Base-by-base conservation (phyloP, 2,329 filamentous ascomycete genomes). In the Claviceps cyperi region DNA sequence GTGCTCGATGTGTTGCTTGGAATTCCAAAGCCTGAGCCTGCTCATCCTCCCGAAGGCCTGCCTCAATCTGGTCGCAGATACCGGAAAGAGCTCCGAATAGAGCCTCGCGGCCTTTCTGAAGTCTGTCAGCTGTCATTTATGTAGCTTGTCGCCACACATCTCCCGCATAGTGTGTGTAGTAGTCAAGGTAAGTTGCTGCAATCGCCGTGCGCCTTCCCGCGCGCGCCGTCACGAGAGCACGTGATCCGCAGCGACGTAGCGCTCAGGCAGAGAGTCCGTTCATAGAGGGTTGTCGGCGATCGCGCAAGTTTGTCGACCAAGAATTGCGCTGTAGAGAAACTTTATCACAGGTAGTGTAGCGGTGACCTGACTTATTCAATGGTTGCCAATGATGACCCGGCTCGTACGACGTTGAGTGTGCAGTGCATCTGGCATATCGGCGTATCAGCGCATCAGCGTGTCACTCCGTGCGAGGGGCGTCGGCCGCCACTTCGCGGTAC, bases 71-170 rank as follows among this genome's bases (percentile, higher is more conserved):
- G 51, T 67, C 61, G 51, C 69, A 71, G 8, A 66, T 65, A 35
- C 60, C 56, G n/a, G 58, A 58, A 7, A 74, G 55, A 35, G 69
- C 69, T 52, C 67, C 61, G 17, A 69, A 59, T 14, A 74, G 56
- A 24, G 66, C 62, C 45, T 66, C 60, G 9, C 69, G 66, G 24
- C 69, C 69, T 37, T 57, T 60, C 39, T 58, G 55, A 43, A 70
- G 64, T 66, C 68, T 71, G 9, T 46, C 44, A 52, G 59, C 64
- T 38, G 66, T 59, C 69, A 72, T 71, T 71, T 22, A 43, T 54
- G 46, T 36, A 38, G 43, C 36, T 22, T 24, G n/a, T n/a, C 14
- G 40, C 45, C 28, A 37, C 21, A 35, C 22, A 32, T n/a, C 22
- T n/a, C 35, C 19, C 28, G 15, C n/a, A 35, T 35, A 21, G 15